Evolutionary conservation across 257 asterid genomes (phyloP), one percentile per base, ranked within the genome.

Genomic region (Solanum rostratum): DNA sequence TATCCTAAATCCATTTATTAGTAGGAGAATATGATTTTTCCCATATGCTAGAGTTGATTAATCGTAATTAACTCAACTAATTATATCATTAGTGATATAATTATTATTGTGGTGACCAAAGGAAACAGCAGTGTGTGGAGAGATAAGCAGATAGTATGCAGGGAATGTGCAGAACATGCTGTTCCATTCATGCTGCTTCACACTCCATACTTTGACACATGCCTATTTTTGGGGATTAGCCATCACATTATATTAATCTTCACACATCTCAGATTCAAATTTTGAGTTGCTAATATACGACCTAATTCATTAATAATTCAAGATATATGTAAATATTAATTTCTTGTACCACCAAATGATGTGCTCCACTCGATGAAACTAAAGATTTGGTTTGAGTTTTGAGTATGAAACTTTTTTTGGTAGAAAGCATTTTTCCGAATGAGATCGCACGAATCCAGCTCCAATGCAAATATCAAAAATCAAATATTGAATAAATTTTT

Each of bases 141-240:
- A n/a, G n/a, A n/a, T n/a, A n/a, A n/a, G n/a, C 39, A 33, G 39
- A 33, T 33, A 86, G 89, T 87, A 92, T 92, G 95, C 95, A 90
- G 93, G 94, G 97, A 95, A 95, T 95, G 97, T 92, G 98, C 95
- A 95, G 95, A 95, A 95, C 97, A 93, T 93, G 98, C 85, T 86
- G 84, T 91, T 88, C 94, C 91, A 89, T 91, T 92, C 88, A 91
- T 92, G 91, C 90, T 92, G 93, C 92, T 90, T 88, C 92, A 90
- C 90, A 92, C 92, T 92, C 92, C 88, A 88, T 49, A 81, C 93
- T 87, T 88, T 89, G 85, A 90, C 96, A 90, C 97, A 90, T 90
- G 92, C 91, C 65, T n/a, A n/a, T n/a, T n/a, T n/a, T n/a, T n/a
- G n/a, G n/a, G n/a, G n/a, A n/a, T 37, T 37, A 37, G 29, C 1